Evolutionary conservation across 2,329 filamentous ascomycete genomes (phyloP).

Genomic region (Nothophaeocryptopus gaeumannii): DNA sequence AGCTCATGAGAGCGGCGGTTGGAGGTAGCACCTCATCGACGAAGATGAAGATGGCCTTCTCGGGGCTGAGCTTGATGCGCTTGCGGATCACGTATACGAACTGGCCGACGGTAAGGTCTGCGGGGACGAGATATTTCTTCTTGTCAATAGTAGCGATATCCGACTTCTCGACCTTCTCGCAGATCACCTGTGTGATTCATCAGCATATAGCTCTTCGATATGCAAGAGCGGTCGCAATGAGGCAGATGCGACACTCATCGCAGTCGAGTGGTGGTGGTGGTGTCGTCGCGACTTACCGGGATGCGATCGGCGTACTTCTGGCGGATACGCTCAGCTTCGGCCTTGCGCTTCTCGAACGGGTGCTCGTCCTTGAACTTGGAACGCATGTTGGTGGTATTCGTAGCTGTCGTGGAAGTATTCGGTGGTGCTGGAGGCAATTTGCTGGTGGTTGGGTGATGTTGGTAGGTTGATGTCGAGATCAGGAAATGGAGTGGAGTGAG

Average conservation of each 20-base stretch:
- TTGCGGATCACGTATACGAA: slow-evolving; percentile 99
- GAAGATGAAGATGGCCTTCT: slow-evolving; percentile 99
- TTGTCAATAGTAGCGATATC: slow-evolving; percentile 99
- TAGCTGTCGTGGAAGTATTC: slow-evolving; percentile 8
- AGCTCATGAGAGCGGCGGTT: slow-evolving; percentile 96
- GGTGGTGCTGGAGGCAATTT: not conserved
- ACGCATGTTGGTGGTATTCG: slow-evolving; percentile 66
- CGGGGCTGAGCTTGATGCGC: slow-evolving; percentile 97
- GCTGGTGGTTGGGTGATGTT: slow-evolving; percentile 7
- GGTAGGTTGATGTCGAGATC: slow-evolving; percentile 14
- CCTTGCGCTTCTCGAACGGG: slow-evolving; percentile 99
- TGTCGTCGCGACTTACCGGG: slow-evolving; percentile 65
- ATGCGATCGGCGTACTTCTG: slow-evolving; percentile 99
- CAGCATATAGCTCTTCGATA: too few species aligned
- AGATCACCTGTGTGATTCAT: slow-evolving; percentile 71
- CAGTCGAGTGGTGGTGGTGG: not conserved
- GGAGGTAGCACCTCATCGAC: slow-evolving; percentile 97
- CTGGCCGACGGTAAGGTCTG: slow-evolving; percentile 96
- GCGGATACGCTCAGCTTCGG: slow-evolving; percentile 97
- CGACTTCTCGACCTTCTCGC: slow-evolving; percentile 98
- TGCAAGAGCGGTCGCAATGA: too few species aligned
- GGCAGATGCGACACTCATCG: not conserved
- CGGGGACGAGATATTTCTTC: slow-evolving; percentile 99
- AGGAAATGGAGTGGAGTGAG: not conserved
- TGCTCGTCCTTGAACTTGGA: slow-evolving; percentile 99